phyloP scores from a whole-genome alignment of 129 eudicot species.

The Escallonia herrerae region DNA sequence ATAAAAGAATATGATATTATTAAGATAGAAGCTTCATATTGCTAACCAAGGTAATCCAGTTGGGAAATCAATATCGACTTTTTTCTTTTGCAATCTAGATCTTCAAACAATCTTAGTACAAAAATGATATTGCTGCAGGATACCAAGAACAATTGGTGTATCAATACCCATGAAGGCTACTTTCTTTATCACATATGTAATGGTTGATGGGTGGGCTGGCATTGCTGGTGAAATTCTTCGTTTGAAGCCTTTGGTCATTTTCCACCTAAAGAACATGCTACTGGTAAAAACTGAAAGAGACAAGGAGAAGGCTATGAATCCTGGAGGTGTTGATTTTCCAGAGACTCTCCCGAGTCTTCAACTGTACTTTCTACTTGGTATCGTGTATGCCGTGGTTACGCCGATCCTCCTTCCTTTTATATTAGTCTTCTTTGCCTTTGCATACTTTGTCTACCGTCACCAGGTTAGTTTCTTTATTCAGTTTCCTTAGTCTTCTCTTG shows the following conservation, averaged over 20 bases:
- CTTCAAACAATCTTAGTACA: too few species aligned
- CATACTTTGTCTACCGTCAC: constrained; percentile 92
- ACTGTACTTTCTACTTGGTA: constrained; percentile 78
- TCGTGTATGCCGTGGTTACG: constrained; percentile 79
- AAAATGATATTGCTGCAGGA: constrained; percentile 40
- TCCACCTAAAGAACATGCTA: constrained; percentile 86
- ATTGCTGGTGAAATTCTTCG: constrained; percentile 92
- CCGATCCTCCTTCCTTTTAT: constrained; percentile 92
- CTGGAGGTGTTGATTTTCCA: constrained; percentile 71
- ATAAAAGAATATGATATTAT: too few species aligned
- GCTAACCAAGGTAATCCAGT: too few species aligned
- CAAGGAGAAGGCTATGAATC: constrained; percentile 79
- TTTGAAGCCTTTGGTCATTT: constrained; percentile 73
- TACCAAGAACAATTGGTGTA: constrained; percentile 92
- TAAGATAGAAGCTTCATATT: too few species aligned
- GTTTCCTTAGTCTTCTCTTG: not conserved
- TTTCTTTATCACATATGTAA: constrained; percentile 87
- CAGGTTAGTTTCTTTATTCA: constrained; percentile 42
- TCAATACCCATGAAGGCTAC: constrained; percentile 97
- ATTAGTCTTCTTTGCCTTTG: constrained; percentile 76
- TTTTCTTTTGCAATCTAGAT: too few species aligned
- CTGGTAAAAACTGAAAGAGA: constrained; percentile 91
- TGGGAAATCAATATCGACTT: too few species aligned
- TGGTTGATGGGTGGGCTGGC: constrained; percentile 99
- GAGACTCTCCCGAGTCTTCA: constrained; percentile 92